A percentile compares a stretch with the other conserved stretches of the same genome.
These are phyloP conservation scores for Diaporthe australafricana DNA, from an alignment of 2,329 filamentous ascomycete species.

Conservation along the genomic window DNA sequence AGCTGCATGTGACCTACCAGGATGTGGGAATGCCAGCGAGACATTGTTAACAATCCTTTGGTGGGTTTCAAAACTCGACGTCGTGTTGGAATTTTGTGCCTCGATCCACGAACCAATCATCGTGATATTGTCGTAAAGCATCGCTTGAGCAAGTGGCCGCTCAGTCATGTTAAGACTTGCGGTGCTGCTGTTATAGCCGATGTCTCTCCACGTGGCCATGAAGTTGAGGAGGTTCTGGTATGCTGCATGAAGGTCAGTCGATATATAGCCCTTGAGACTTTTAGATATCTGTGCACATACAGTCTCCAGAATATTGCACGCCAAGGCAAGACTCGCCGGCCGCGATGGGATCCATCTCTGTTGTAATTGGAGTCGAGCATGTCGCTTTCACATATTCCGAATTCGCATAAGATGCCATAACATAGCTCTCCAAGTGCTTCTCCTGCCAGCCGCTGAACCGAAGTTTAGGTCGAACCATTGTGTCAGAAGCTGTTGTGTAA, in stretches of 20 bases:
- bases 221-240: constrained; percentile 78
- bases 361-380: constrained; percentile 73
- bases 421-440: constrained; percentile 63
- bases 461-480: constrained; percentile 79
- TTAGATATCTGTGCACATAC: constrained; percentile 42
- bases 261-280: background rate
- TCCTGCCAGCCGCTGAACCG: constrained; percentile 66
- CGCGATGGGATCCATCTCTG: constrained; percentile 45
- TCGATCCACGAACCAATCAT: constrained; percentile 78
- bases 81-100: constrained; percentile 62
- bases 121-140: constrained; percentile 79
- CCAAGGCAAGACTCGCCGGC: constrained; percentile 71
- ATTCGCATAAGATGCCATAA: constrained; percentile 74
- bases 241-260: constrained; percentile 45
- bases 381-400: constrained; percentile 61
- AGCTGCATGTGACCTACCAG: constrained; percentile 52
- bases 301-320: constrained; percentile 76
- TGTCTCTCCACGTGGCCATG: constrained; percentile 65
- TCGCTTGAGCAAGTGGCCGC: constrained; percentile 70
- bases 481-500: constrained; percentile 82
- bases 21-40: constrained; percentile 81
- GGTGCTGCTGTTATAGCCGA: constrained; percentile 56
- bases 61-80: constrained; percentile 58
- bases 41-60: constrained; percentile 78
- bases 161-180: constrained; percentile 52